These are phyloP conservation scores for Monilinia polystroma DNA, from an alignment of 2,329 filamentous ascomycete genomes.

Conservation along the genomic window DNA sequence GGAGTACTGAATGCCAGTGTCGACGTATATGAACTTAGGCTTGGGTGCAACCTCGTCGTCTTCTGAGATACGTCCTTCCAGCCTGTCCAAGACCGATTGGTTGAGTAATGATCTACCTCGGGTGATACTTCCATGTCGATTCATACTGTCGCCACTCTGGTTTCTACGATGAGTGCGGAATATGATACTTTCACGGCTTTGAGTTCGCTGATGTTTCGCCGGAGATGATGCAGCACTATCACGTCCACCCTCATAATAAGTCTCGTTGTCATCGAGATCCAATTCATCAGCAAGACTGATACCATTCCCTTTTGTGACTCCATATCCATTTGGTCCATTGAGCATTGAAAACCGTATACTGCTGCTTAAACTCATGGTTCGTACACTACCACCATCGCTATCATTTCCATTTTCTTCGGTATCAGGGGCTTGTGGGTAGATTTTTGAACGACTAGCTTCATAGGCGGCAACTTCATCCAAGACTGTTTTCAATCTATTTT, in stretches of 20 bases:
- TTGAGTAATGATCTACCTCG: constrained; percentile 55
- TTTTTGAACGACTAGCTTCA: constrained; percentile 55
- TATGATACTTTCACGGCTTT: constrained; percentile 57
- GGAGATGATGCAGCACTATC: constrained; percentile 55
- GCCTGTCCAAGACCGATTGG: constrained; percentile 53
- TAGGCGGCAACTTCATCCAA: constrained; percentile 80
- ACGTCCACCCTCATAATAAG: constrained; percentile 70
- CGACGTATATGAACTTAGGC: constrained; percentile 60
- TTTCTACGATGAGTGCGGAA: constrained; percentile 54
- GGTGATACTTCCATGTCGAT: constrained; percentile 54
- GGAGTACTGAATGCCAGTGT: constrained; percentile 79
- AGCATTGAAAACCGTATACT: constrained; percentile 72
- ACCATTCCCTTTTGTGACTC: constrained; percentile 58
- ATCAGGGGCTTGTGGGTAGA: constrained; percentile 57
- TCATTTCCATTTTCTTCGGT: constrained; percentile 56
- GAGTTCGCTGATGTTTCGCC: constrained; percentile 51
- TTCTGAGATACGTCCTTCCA: constrained; percentile 53
- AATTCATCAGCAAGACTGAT: constrained; percentile 88
- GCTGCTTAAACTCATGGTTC: constrained; percentile 71
- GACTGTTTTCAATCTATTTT: constrained; percentile 78
- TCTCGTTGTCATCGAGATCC: constrained; percentile 69
- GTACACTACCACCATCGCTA: constrained; percentile 70
- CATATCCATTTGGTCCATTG: constrained; percentile 53
- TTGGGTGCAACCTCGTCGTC: constrained; percentile 48
- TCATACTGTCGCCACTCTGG: constrained; percentile 58